Base-by-base conservation (phyloP, 169 alveolate species). In the Babesia ovata region DNA sequence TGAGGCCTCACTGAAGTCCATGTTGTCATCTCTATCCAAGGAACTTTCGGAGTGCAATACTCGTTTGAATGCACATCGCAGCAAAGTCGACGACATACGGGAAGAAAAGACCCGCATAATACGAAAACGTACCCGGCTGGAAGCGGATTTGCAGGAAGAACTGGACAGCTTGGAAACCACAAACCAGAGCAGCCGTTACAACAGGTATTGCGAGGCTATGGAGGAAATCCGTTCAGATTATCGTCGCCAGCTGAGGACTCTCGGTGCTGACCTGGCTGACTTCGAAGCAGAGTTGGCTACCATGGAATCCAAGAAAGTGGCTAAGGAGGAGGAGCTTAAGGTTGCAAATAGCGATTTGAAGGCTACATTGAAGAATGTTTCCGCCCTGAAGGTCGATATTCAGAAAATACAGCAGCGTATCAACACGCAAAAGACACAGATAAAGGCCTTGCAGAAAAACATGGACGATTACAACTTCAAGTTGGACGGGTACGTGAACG, bases 91-190 rank as follows among this genome's bases (percentile, higher is more conserved):
- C 46, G n/a, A 33, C 0, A 33, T 82, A 13, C 29, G 44, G 12
- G 13, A 21, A 0, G 76, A 62, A 16, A 73, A 82, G 63, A 82
- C 79, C n/a, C 9, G 57, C 14, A 36, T 82, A 4, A 46, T 73
- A n/a, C 71, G 69, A 21, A 72, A 57, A 22, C 63, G 75, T 22
- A 79, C 84, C 21, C 78, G 74, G 21, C n/a, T 72, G 42, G 87
- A 79, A 21, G 59, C 87, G 29, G 87, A 79, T 29, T 61, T 79
- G 57, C 45, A 49, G 56, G 59, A 59, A n/a, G 78, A 79, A 36
- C n/a, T 67, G 0, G 65, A 67, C n/a, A 29, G 29, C 39, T 26
- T 67, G 56, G 26, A 36, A 19, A 6, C 76, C 0, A 67, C 65
- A 10, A 54, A 50, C 22, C 67, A 67, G 7, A 36, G 58, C 44